phyloP scores from a whole-genome alignment of 139 green algal species.

The Picochlorum sp. region DNA sequence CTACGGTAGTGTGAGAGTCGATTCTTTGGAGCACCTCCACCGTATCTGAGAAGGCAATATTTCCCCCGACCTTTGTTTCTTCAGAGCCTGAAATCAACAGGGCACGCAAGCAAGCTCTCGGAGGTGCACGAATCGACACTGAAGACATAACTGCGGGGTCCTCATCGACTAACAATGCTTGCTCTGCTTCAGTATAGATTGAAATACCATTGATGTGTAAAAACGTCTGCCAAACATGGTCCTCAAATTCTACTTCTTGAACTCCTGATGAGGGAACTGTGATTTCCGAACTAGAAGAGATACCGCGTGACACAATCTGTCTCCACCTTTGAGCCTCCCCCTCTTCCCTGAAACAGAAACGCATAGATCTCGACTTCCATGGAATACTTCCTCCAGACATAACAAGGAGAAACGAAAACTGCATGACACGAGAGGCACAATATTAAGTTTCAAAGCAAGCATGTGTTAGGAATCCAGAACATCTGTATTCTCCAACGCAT shows the following conservation, averaged over 20 bases:
- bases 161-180: conserved; percentile 16
- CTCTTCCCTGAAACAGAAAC: neutral
- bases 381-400: neutral
- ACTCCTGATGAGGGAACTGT: neutral
- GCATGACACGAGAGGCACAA: too few relatives aligned
- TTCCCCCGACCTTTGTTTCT: neutral
- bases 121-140: conserved; percentile 20
- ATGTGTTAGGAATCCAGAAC: too few relatives aligned
- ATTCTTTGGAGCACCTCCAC: conserved; percentile 6
- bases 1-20: conserved; percentile 13
- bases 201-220: conserved; percentile 25
- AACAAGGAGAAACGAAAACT: neutral
- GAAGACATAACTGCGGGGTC: conserved; percentile 32
- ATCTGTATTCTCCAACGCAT: too few relatives aligned
- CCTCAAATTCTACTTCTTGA: neutral
- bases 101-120: conserved; percentile 15
- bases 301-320: neutral
- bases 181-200: conserved; percentile 20
- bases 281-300: neutral
- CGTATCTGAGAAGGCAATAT: conserved; percentile 1
- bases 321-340: neutral
- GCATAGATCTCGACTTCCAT: neutral
- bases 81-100: neutral
- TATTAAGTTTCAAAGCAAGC: too few relatives aligned
- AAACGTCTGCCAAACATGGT: conserved; percentile 13